phyloP scores from a whole-genome alignment of 2,329 filamentous ascomycete species.

The Emydomyces testavorans region DNA sequence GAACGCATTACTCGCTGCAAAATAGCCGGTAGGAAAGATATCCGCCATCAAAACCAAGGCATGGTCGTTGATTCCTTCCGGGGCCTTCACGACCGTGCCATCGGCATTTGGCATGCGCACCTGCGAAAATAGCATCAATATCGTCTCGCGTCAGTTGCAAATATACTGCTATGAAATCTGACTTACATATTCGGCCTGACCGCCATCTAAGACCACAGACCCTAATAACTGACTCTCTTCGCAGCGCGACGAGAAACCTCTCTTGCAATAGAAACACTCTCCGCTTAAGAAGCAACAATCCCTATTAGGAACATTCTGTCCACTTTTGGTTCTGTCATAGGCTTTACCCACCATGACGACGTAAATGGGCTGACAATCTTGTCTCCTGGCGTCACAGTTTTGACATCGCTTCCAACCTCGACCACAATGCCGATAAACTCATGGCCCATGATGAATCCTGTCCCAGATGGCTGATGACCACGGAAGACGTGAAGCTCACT shows the following conservation, averaged over 20 bases:
- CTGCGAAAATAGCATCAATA: constrained; percentile 22
- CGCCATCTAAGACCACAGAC: constrained; percentile 56
- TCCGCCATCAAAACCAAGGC: constrained; percentile 80
- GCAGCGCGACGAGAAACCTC: constrained; percentile 67
- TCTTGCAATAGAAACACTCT: constrained; percentile 74
- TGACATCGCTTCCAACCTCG: constrained; percentile 56
- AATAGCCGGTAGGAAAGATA: constrained; percentile 78
- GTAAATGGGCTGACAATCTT: constrained; percentile 76
- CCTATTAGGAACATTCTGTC: background rate
- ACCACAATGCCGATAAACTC: constrained; percentile 73
- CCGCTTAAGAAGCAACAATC: constrained; percentile 35
- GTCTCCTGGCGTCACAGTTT: constrained; percentile 60
- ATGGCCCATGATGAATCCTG: constrained; percentile 59
- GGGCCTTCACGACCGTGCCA: constrained; percentile 64
- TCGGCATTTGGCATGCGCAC: constrained; percentile 71
- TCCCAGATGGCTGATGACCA: constrained; percentile 59
- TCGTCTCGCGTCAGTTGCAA: constrained; percentile 11
- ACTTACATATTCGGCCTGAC: constrained; percentile 63
- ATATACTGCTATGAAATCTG: background rate
- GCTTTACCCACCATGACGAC: constrained; percentile 52
- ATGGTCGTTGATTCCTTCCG: constrained; percentile 58
- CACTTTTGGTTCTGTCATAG: background rate
- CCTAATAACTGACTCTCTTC: constrained; percentile 60
- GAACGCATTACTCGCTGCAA: constrained; percentile 69
- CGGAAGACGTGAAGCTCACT: constrained; percentile 81